A percentile compares a stretch with the other conserved stretches of the same genome.
Conservation (phyloP, 306 rosid genomes). For the Arachis stenosperma region DNA sequence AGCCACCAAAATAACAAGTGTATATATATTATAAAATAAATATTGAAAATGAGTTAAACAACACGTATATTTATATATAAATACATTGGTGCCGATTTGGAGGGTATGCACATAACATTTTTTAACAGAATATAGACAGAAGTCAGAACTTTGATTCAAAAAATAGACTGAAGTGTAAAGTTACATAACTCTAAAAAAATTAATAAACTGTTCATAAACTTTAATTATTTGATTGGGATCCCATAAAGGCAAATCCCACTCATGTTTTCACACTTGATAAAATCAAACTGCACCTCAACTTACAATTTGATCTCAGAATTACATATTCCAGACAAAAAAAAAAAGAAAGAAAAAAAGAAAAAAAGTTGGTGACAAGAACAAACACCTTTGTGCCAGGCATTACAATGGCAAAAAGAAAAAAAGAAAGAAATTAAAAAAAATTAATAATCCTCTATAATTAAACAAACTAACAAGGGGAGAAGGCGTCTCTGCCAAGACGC, state of each 20-base stretch:
- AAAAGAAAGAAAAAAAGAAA: neutral
- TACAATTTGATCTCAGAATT: constrained; percentile 57
- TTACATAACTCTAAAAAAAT: constrained; percentile 40
- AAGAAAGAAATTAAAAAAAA: constrained; percentile 47
- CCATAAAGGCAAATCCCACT: constrained; percentile 55
- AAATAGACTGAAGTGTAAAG: constrained; percentile 39
- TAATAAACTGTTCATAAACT: constrained; percentile 52
- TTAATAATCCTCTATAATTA: constrained; percentile 53
- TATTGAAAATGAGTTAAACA: no score
- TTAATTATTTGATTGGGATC: constrained; percentile 63
- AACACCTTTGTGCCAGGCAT: constrained; percentile 63
- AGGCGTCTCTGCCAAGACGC: constrained; percentile 56
- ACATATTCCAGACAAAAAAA: constrained; percentile 51
- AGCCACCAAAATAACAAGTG: no score
- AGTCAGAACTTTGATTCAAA: constrained; percentile 31
- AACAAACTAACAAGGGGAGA: constrained; percentile 51
- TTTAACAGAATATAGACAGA: no score
- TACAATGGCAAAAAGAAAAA: constrained; percentile 52
- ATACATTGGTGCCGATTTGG: no score
- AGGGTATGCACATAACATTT: no score
- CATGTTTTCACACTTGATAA: constrained; percentile 68
- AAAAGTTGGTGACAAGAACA: constrained; percentile 48
- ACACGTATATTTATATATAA: no score
- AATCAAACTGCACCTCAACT: constrained; percentile 68
- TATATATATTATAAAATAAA: no score